A percentile compares a stretch with the other conserved stretches of the same genome.
Conservation (phyloP, 1,284 basidiomycete genomes). For the Marasmius tenuissimus region DNA sequence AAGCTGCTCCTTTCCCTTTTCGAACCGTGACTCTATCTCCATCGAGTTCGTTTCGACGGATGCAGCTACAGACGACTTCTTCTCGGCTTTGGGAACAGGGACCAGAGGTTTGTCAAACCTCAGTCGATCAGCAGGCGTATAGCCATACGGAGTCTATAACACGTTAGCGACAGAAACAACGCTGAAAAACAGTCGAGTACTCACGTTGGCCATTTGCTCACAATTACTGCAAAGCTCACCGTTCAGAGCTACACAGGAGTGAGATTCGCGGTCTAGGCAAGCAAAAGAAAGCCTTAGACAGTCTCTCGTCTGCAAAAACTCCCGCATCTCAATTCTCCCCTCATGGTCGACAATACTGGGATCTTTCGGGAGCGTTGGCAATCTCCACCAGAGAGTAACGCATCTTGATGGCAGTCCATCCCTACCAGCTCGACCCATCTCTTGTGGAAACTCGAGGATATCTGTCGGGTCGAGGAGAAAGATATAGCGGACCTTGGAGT, state of each 20-base stretch:
- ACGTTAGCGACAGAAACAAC: background rate
- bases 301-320: background rate
- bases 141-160: background rate
- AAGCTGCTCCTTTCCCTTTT: background rate
- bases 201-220: background rate
- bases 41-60: background rate
- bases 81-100: background rate
- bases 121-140: background rate
- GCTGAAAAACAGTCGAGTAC: background rate
- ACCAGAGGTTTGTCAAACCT: background rate
- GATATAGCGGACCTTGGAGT: conserved; percentile 2
- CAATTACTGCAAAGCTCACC: conserved; percentile 6
- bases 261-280: background rate
- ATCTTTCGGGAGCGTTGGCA: background rate
- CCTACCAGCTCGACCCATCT: conserved; percentile 5
- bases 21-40: background rate
- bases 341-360: background rate
- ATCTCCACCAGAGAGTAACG: background rate
- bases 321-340: conserved; percentile 1
- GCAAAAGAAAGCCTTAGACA: conserved; percentile 7
- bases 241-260: conserved; percentile 7
- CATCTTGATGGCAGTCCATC: background rate
- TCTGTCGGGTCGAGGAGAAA: conserved; percentile 5
- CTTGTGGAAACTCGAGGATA: conserved; percentile 6
- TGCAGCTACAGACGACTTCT: background rate